Percentiles rank a stretch among this genome's conserved stretches.
Evolutionary conservation across 495 filamentous ascomycete genomes (phyloP).

Genomic region (Penicillium subrubescens): DNA sequence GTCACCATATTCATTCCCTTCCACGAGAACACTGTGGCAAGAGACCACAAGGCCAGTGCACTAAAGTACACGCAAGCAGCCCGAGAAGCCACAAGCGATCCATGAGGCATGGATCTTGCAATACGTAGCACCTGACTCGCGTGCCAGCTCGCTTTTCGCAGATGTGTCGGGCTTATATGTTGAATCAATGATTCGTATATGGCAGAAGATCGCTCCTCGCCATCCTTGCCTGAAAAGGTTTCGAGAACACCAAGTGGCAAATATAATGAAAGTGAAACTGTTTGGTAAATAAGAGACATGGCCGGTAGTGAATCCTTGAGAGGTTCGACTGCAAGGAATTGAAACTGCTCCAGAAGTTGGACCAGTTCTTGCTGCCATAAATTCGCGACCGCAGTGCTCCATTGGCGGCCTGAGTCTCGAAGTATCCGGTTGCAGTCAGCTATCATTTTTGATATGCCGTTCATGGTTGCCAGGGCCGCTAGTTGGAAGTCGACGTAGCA

Average conservation of each 20-base stretch:
- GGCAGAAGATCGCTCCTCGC: neutral
- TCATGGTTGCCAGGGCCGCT: neutral
- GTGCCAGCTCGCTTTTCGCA: slow-evolving; percentile 1
- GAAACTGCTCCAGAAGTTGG: neutral
- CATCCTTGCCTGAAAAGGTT: neutral
- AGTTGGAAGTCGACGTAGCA: neutral
- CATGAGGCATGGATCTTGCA: neutral
- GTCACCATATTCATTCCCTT: neutral
- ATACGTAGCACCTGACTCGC: neutral
- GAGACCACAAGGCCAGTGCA: neutral
- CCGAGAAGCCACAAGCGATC: neutral
- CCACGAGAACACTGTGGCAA: neutral
- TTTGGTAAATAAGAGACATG: neutral
- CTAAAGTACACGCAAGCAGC: neutral
- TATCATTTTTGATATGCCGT: neutral
- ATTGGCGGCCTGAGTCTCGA: neutral
- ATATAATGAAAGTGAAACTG: neutral
- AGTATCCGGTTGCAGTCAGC: neutral
- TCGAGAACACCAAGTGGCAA: neutral
- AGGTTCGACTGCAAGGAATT: neutral
- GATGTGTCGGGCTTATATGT: neutral
- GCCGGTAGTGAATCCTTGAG: neutral
- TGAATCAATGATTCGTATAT: neutral
- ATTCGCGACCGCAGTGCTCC: neutral
- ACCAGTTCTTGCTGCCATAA: slow-evolving; percentile 3